phyloP scores from a whole-genome alignment of 768 basidiomycete species.

The Pleurotus ostreatus region DNA sequence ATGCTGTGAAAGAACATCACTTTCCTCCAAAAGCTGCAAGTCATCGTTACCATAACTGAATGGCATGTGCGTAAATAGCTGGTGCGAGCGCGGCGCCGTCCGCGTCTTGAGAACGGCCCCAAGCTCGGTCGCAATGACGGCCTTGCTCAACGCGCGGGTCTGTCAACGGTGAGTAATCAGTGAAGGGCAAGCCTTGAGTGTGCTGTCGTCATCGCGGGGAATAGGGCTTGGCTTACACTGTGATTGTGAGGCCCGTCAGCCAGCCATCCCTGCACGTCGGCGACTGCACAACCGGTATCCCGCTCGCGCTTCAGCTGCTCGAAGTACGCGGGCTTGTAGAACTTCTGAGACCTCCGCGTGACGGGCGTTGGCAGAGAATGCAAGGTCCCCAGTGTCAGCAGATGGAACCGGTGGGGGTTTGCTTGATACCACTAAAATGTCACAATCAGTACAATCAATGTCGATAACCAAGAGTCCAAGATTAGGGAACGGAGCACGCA shows the following conservation, averaged over 20 bases:
- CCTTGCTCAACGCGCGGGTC: conserved; percentile 26
- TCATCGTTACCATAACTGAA: conserved; percentile 34
- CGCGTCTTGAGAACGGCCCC: conserved; percentile 57
- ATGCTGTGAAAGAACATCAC: conserved; percentile 25
- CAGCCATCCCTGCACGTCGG: conserved; percentile 58
- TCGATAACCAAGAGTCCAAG: not conserved
- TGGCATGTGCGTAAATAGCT: conserved; percentile 47
- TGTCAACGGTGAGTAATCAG: not conserved
- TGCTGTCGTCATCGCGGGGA: too few relatives aligned
- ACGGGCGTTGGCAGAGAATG: conserved; percentile 88
- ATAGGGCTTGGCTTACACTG: too few relatives aligned
- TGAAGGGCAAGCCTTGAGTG: too few relatives aligned
- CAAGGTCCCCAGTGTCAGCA: conserved; percentile 77
- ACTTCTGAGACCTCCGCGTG: conserved; percentile 69
- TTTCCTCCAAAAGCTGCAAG: conserved; percentile 15
- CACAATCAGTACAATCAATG: not conserved
- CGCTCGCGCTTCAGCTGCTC: conserved; percentile 52
- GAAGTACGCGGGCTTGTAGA: conserved; percentile 87
- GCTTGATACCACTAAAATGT: conserved; percentile 53
- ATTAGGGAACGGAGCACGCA: conserved; percentile 24
- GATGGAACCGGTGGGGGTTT: conserved; percentile 84
- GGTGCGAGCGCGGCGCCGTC: conserved; percentile 28
- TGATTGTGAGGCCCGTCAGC: conserved; percentile 18
- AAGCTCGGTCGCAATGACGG: conserved; percentile 40
- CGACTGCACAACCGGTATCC: conserved; percentile 56